Evolutionary conservation across 345 rosid species (phyloP).

Genomic region (Arabis hirsuta): DNA sequence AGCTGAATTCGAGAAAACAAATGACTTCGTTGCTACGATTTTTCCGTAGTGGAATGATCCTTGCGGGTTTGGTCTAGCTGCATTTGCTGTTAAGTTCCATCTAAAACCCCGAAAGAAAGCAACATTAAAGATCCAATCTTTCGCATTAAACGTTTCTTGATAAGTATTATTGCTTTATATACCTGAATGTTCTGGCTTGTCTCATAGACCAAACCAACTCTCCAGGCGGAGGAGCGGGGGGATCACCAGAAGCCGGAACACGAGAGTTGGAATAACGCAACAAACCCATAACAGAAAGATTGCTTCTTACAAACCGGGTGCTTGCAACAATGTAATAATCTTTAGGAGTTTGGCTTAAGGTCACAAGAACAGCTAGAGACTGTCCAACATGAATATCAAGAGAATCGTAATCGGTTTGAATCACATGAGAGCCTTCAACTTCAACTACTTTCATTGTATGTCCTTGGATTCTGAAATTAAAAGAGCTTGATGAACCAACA

Average conservation of each 20-base stretch:
- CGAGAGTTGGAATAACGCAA: constrained; percentile 72
- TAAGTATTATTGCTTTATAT: neutral
- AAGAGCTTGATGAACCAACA: constrained; percentile 66
- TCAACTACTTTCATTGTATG: constrained; percentile 80
- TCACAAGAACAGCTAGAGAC: constrained; percentile 74
- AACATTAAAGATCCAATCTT: neutral
- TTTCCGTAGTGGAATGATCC: constrained; percentile 90
- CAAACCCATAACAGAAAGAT: constrained; percentile 58
- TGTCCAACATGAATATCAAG: constrained; percentile 92
- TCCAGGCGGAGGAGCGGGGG: constrained; percentile 58
- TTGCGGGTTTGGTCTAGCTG: constrained; percentile 98
- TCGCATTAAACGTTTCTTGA: neutral
- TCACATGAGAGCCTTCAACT: constrained; percentile 86
- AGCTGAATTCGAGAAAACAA: constrained; percentile 71
- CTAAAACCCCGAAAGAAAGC: constrained; percentile 15
- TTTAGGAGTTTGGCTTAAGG: constrained; percentile 72
- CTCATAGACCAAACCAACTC: constrained; percentile 72
- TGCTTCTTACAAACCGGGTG: constrained; percentile 54
- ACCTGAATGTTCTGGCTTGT: constrained; percentile 89
- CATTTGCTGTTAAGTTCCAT: constrained; percentile 88
- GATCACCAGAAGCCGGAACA: constrained; percentile 65
- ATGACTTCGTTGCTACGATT: constrained; percentile 57
- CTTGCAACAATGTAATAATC: constrained; percentile 86
- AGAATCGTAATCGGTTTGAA: constrained; percentile 76
- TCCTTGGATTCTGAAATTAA: constrained; percentile 89